Percentiles rank a stretch among this genome's conserved stretches.
These are phyloP conservation scores for Senecio squalidus DNA, from an alignment of 140 eudicot genomes.

Conservation along the genomic window DNA sequence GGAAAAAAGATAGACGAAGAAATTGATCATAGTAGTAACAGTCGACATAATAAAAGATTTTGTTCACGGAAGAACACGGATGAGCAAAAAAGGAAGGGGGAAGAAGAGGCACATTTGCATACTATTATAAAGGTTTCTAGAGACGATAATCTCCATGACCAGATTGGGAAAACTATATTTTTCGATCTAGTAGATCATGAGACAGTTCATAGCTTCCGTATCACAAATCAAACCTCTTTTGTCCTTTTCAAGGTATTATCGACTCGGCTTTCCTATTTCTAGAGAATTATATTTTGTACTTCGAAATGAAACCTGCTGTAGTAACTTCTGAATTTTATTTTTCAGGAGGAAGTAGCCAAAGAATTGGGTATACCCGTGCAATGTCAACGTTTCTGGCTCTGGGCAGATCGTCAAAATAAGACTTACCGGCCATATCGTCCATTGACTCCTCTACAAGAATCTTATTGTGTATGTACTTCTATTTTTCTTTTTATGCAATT, in stretches of 20 bases:
- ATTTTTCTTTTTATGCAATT: neutral
- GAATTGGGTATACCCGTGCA: conserved; percentile 68
- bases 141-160: neutral
- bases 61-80: neutral
- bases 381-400: conserved; percentile 77
- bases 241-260: neutral
- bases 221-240: neutral
- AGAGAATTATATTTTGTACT: neutral
- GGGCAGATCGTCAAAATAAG: conserved; percentile 66
- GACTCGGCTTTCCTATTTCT: neutral
- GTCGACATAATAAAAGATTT: neutral
- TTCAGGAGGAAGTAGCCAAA: conserved; percentile 75
- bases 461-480: conserved; percentile 47
- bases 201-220: neutral
- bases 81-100: neutral
- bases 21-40: neutral
- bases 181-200: conserved; percentile 14
- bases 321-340: neutral
- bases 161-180: neutral
- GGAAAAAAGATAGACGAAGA: neutral
- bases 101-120: conserved; percentile 6
- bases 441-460: conserved; percentile 59
- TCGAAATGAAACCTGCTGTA: neutral
- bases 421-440: conserved; percentile 70
- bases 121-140: neutral